A percentile compares a stretch with the other conserved stretches of the same genome.
Conservation (phyloP, 116 monocot species). For the Cymodocea nodosa region DNA sequence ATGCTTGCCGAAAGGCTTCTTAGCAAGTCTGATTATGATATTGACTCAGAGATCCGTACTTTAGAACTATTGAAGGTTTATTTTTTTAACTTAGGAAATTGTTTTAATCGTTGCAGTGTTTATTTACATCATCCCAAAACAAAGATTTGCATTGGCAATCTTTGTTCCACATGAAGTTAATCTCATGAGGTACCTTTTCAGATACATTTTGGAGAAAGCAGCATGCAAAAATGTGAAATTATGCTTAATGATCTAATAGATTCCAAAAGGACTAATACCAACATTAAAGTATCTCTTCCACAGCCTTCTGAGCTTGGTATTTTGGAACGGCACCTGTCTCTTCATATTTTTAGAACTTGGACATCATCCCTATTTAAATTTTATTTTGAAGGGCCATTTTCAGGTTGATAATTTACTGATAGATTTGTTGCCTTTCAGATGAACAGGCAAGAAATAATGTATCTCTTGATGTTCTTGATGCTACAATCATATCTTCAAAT, state of each 20-base stretch:
- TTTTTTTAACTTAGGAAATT: background rate
- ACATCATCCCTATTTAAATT: background rate
- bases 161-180: background rate
- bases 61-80: slow-evolving; percentile 88
- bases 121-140: background rate
- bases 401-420: background rate
- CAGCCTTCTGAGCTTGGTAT: slow-evolving; percentile 39
- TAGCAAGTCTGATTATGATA: slow-evolving; percentile 91
- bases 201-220: slow-evolving; percentile 99
- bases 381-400: too few species aligned
- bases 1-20: slow-evolving; percentile 96
- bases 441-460: slow-evolving; percentile 26
- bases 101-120: background rate
- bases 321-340: background rate
- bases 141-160: background rate
- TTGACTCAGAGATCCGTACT: slow-evolving; percentile 97
- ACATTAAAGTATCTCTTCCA: slow-evolving; percentile 66
- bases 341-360: background rate
- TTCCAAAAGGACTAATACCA: slow-evolving; percentile 90
- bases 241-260: slow-evolving; percentile 97
- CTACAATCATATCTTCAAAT: slow-evolving; percentile 85
- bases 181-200: slow-evolving; percentile 12
- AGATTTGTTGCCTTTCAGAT: slow-evolving; percentile 12
- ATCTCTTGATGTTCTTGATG: slow-evolving; percentile 64
- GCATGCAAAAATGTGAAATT: slow-evolving; percentile 96